Evolutionary conservation across 495 filamentous ascomycete species (phyloP), one percentile per base, ranked within the genome.

Genomic region (Clohesyomyces aquaticus): DNA sequence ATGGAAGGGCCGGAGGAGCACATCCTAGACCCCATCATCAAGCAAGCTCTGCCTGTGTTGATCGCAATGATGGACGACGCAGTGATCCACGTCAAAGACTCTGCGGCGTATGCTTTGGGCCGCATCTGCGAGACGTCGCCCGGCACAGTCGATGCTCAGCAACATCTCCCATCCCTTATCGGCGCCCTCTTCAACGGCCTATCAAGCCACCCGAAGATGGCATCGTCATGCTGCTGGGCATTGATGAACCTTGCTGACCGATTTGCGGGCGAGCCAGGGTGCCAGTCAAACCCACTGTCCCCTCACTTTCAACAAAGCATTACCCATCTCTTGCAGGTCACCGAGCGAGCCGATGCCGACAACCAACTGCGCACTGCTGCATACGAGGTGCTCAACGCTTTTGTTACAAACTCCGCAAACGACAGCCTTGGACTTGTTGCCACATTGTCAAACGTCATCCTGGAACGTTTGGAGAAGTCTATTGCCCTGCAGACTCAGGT

Each of bases 231-330:
- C 84, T 98, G 94, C 78, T 98, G 95, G 93, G 91, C 94, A 35
- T 78, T 98, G 63, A 98, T 98, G 93, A 98, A 97, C 73, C 85
- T 98, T 62, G 93, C 93, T 23, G 94, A 98, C 70, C 87, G 92
- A 28, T 98, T 98, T 73, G 88, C 90, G 16, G 90, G 90, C 21
- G 91, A 96, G 28, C 78, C 81, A 43, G 90, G 89, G 25, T 85
- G 84, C 26, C 78, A 87, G 61, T 83, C 87, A 57, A 98, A 96
- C 76, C 85, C 91, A 54, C 80, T 98, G 45, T 93, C 92, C 1
- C 87, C 86, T 72, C 90, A 97, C 76, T 98, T 98, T 78, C 87
- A 96, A 75, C 85, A 91, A 66, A 96, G 93, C 77, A 87, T 98
- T 54, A 86, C 85, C 69, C 89, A 87, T 63, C 83, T 98, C 56